These are phyloP conservation scores for Stemphylium beticola DNA, from an alignment of 2,329 filamentous ascomycete genomes.

Conservation along the genomic window DNA sequence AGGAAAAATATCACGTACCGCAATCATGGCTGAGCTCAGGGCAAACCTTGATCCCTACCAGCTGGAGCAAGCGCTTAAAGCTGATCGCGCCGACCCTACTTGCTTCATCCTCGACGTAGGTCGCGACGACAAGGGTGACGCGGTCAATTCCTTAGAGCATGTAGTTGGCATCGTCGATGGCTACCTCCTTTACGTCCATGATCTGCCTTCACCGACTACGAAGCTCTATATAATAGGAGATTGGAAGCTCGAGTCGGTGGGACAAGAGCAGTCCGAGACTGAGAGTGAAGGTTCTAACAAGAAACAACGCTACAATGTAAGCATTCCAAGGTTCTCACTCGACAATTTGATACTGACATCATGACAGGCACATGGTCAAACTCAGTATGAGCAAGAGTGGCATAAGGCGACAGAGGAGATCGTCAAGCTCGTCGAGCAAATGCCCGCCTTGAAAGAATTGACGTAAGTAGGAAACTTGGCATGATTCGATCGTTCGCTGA, in stretches of 20 bases:
- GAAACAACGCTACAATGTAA: not conserved
- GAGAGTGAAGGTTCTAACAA: not conserved
- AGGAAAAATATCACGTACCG: not conserved
- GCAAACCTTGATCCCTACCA: slow-evolving; percentile 17
- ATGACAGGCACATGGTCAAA: not conserved
- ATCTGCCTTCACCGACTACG: slow-evolving; percentile 4
- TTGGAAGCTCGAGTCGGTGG: slow-evolving; percentile 17
- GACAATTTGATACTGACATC: not conserved
- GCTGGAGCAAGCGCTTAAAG: slow-evolving; percentile 15
- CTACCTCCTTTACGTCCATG: slow-evolving; percentile 7
- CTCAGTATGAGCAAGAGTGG: slow-evolving; percentile 20
- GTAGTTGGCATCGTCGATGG: slow-evolving; percentile 12
- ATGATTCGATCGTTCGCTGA: not conserved
- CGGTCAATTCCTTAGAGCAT: slow-evolving; percentile 18
- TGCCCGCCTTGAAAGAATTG: slow-evolving; percentile 33
- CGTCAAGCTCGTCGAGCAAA: slow-evolving; percentile 24
- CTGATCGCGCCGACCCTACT: slow-evolving; percentile 11
- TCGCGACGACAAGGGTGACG: slow-evolving; percentile 9
- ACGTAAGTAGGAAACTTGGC: slow-evolving; percentile 26
- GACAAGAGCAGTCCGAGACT: not conserved
- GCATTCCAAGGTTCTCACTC: no score
- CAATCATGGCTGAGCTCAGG: slow-evolving; percentile 22
- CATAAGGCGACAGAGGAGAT: slow-evolving; percentile 24
- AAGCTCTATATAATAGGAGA: slow-evolving; percentile 39
- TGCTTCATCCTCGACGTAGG: slow-evolving; percentile 31